Evolutionary conservation across 352 stramenopile species (phyloP), one percentile per base, ranked within the genome.

Genomic region (Phytopythium oedochilum): DNA sequence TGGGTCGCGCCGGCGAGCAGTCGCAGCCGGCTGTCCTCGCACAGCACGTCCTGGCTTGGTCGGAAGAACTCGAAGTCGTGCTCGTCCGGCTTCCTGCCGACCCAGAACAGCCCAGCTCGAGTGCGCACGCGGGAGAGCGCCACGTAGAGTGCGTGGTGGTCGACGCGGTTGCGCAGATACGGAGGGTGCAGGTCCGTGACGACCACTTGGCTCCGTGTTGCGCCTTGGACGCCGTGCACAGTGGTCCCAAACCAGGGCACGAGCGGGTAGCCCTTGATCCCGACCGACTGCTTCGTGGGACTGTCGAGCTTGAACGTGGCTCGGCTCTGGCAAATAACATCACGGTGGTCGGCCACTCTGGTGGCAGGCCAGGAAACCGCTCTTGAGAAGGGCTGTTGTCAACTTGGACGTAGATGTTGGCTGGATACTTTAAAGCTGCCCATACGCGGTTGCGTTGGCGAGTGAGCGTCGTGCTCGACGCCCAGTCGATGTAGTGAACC

Each of bases 261-360:
- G 22, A 71, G 22, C 6, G 51, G 63, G 28, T 60, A 71, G 14
- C 59, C 59, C 28, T 60, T 64, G n/a, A 68, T 66, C 0, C 45
- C 52, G 12, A 66, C 40, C 1, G 43, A 34, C 17, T 14, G 15
- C 23, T 38, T 32, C n/a, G n/a, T n/a, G n/a, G n/a, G n/a, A n/a
- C n/a, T n/a, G 1, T 34, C 0, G 0, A 52, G 42, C 26, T 56
- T 54, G 29, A 60, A 44, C 1, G 17, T 36, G 2, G 50, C 23
- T 12, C 23, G 53, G 3, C 18, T 15, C 29, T 61, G 53, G 5
- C 10, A 29, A 0, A 69, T 29, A 69, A 59, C 63, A 66, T 71
- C 2, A 71, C 59, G 14, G 63, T 61, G 0, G 51, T 1, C 8
- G 58, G 59, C 58, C 59, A 71, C 12, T 38, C 9, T 9, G 10